phyloP scores from a whole-genome alignment of 2,329 filamentous ascomycete genomes.

The Penicillium sp. region DNA sequence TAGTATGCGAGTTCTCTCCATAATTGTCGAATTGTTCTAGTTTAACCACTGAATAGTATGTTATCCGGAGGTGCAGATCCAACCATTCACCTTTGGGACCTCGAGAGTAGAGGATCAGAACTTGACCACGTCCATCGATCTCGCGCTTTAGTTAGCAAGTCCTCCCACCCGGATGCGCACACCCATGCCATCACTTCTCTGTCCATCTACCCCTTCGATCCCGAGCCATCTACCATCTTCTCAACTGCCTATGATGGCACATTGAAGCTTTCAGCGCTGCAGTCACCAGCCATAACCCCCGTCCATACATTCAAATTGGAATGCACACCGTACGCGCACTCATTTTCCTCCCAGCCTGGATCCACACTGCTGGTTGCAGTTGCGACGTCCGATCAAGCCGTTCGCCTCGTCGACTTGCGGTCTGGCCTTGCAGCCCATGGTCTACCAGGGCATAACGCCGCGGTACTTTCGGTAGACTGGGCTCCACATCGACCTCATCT shows the following conservation, averaged over 20 bases:
- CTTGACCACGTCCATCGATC: conserved; percentile 56
- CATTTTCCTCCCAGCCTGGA: conserved; percentile 66
- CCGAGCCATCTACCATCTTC: conserved; percentile 47
- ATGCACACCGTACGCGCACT: conserved; percentile 60
- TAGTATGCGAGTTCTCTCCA: conserved; percentile 50
- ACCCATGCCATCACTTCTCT: conserved; percentile 49
- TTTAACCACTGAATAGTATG: conserved; percentile 52
- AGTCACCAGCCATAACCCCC: conserved; percentile 40
- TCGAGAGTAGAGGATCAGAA: conserved; percentile 60
- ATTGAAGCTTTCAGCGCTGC: conserved; percentile 45
- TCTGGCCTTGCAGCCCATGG: conserved; percentile 75
- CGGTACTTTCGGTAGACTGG: conserved; percentile 73
- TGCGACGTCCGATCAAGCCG: conserved; percentile 79
- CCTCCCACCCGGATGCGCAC: conserved; percentile 40
- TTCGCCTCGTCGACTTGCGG: conserved; percentile 81
- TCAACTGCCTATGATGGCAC: conserved; percentile 49
- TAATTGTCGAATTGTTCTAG: background rate
- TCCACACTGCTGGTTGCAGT: conserved; percentile 78
- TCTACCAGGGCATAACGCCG: conserved; percentile 66
- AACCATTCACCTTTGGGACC: conserved; percentile 82
- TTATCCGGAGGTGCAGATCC: conserved; percentile 85
- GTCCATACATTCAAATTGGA: conserved; percentile 49
- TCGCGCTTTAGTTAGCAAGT: conserved; percentile 45
- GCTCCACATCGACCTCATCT: conserved; percentile 77
- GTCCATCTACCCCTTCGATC: conserved; percentile 51